Evolutionary conservation across 2,329 filamentous ascomycete species (phyloP).

Genomic region (Escovopsis sp.): DNA sequence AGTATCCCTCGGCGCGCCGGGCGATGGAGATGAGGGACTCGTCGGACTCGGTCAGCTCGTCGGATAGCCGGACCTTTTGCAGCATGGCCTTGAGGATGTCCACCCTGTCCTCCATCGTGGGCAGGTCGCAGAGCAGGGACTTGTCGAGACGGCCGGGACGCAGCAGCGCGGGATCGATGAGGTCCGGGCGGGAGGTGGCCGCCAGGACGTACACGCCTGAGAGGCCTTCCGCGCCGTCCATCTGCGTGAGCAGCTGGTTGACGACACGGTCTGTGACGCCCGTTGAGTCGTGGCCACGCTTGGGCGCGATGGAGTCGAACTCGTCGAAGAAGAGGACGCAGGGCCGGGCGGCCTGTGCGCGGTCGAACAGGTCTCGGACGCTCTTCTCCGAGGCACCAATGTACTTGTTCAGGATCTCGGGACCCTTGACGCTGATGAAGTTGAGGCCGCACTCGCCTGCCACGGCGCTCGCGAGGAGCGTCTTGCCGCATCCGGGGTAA

Average conservation of each 20-base stretch:
- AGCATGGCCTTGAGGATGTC: conserved; percentile 83
- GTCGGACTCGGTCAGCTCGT: conserved; percentile 44
- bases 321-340: conserved; percentile 98
- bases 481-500: conserved; percentile 93
- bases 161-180: conserved; percentile 88
- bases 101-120: conserved; percentile 60
- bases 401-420: conserved; percentile 97
- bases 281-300: conserved; percentile 90
- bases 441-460: conserved; percentile 95
- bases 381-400: conserved; percentile 96
- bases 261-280: conserved; percentile 98
- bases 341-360: conserved; percentile 77
- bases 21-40: conserved; percentile 59
- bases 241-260: conserved; percentile 94
- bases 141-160: conserved; percentile 90
- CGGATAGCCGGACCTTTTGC: conserved; percentile 59
- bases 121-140: conserved; percentile 81
- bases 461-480: conserved; percentile 87
- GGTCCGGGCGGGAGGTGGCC: conserved; percentile 80
- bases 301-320: conserved; percentile 95
- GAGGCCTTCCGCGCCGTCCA: conserved; percentile 94
- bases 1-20: conserved; percentile 70
- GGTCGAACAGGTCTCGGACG: conserved; percentile 86
- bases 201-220: conserved; percentile 93
- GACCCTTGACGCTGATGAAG: conserved; percentile 96